Evolutionary conservation across 345 rosid species (phyloP), one percentile per base, ranked within the genome.

Genomic region (Dipteronia dyeriana): DNA sequence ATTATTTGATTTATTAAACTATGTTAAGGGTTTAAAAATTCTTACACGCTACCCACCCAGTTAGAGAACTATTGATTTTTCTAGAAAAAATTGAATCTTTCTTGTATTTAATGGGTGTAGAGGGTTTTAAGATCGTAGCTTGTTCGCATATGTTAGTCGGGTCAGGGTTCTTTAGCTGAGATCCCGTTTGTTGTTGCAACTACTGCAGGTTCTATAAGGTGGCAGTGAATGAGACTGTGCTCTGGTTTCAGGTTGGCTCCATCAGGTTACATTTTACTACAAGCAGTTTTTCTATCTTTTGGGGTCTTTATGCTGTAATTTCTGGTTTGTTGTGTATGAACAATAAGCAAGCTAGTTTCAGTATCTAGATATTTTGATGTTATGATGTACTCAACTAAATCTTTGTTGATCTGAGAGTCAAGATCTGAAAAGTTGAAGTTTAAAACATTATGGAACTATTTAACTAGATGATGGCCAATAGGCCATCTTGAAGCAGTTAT

Each of bases 171-270:
- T 65, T 66, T 66, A 61, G 54, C 38, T 75, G n/a, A 70, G 70
- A 49, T 41, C 1, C 22, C 19, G 10, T 74, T 68, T 43, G 25
- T 77, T 67, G 4, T 26, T 74, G 39, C 47, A 65, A 67, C 39
- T 78, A 41, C 60, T 78, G 51, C 88, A 94, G 99, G 88, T 96
- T 92, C 84, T 96, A 96, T 84, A 94, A 82, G 82, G 94, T 89
- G 77, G 86, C 83, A n/a, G 87, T 29, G 8, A 88, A 92, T 78
- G 82, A 75, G 76, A 85, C 93, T 34, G 86, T 91, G 84, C 87
- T 96, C 66, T 92, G 99, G 99, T 96, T 94, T 96, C 99, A 96
- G 99, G 99, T 96, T 96, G 94, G 95, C 95, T 87, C 85, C 86
- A 91, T 81, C 97, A 94, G 95, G 97, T 92, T 86, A 92, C 94